Percentiles rank a stretch among this genome's conserved stretches.
Evolutionary conservation across 2,329 filamentous ascomycete species (phyloP).

Genomic region (Claviceps pazoutovae): DNA sequence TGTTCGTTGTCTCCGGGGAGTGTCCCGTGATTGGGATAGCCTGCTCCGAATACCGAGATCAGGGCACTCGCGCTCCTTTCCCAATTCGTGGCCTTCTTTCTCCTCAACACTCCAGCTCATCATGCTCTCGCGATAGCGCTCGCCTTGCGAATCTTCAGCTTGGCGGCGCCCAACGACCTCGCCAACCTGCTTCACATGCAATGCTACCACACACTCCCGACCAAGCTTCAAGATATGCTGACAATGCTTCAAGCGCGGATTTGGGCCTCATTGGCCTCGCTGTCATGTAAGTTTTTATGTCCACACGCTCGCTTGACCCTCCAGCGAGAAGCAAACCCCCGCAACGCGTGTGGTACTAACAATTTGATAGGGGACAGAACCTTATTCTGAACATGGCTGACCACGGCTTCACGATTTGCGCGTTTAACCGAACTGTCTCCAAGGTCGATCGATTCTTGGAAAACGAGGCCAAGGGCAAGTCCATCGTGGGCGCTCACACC

Average conservation of each 20-base stretch:
- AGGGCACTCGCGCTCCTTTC: neutral
- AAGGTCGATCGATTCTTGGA: slow-evolving; percentile 93
- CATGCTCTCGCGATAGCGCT: slow-evolving; percentile 40
- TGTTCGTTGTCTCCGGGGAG: neutral
- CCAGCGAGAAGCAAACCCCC: neutral
- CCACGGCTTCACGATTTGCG: slow-evolving; percentile 90
- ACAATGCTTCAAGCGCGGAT: slow-evolving; percentile 57
- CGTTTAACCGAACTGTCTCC: slow-evolving; percentile 95
- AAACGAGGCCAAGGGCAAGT: slow-evolving; percentile 91
- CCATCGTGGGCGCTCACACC: slow-evolving; percentile 83
- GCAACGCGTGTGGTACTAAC: slow-evolving; percentile 1
- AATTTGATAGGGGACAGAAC: slow-evolving; percentile 52
- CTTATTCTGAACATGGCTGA: slow-evolving; percentile 82
- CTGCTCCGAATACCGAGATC: neutral
- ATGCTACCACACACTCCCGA: slow-evolving; percentile 10
- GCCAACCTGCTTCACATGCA: slow-evolving; percentile 21
- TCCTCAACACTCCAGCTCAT: slow-evolving; percentile 21
- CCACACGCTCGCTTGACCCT: neutral
- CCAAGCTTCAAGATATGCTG: slow-evolving; percentile 34
- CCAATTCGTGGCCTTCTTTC: neutral
- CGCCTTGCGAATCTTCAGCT: slow-evolving; percentile 62
- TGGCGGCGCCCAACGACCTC: slow-evolving; percentile 42
- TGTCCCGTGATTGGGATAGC: neutral
- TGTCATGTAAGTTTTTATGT: slow-evolving; percentile 54
- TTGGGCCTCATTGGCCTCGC: slow-evolving; percentile 86